Percentiles rank a stretch among this genome's conserved stretches.
These are phyloP conservation scores for Escallonia rubra DNA, from an alignment of 129 eudicot species.

Conservation along the genomic window DNA sequence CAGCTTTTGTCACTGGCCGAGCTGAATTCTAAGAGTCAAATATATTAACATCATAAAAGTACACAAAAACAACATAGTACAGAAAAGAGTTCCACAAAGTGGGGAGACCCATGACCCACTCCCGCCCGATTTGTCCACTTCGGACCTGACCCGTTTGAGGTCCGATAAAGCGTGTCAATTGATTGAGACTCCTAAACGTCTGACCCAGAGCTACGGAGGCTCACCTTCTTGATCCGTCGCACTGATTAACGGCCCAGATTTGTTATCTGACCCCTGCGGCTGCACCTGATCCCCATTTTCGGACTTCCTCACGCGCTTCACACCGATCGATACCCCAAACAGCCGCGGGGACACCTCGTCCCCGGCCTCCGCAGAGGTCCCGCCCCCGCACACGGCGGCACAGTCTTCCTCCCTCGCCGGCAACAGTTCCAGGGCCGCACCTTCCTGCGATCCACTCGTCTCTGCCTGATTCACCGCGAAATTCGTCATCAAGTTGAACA, in stretches of 20 bases:
- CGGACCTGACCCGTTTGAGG: too few relatives aligned
- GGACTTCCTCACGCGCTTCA: slow-evolving; percentile 37
- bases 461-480: slow-evolving; percentile 23
- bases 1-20: too few relatives aligned
- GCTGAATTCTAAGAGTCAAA: too few relatives aligned
- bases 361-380: not conserved
- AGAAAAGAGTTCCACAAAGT: too few relatives aligned
- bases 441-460: slow-evolving; percentile 17
- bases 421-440: slow-evolving; percentile 17
- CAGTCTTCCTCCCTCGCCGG: slow-evolving; percentile 16
- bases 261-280: slow-evolving; percentile 13
- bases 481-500: slow-evolving; percentile 50
- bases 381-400: slow-evolving; percentile 4
- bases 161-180: too few relatives aligned
- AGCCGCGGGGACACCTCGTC: slow-evolving; percentile 42
- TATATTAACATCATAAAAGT: too few relatives aligned
- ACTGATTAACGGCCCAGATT: slow-evolving; percentile 16
- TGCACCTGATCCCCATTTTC: slow-evolving; percentile 14
- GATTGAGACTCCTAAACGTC: too few relatives aligned
- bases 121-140: too few relatives aligned
- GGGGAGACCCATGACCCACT: too few relatives aligned
- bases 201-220: too few relatives aligned
- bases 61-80: too few relatives aligned
- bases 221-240: not conserved
- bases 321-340: slow-evolving; percentile 54